Evolutionary conservation across 495 filamentous ascomycete genomes (phyloP).

Genomic region (Aspergillus sclerotioniger): DNA sequence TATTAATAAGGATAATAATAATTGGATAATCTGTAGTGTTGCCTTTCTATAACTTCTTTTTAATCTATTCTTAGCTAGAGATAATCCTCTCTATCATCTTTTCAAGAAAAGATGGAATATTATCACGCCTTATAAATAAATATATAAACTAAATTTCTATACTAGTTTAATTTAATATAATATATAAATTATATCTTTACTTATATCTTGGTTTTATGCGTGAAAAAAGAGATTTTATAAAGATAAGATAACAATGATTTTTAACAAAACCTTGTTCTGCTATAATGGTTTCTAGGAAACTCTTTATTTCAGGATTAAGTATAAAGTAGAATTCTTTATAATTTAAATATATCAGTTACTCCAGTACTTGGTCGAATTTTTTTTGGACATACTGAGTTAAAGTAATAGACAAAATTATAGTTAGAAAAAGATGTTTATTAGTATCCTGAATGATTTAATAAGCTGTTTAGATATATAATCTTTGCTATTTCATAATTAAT

Average conservation of each 20-base stretch:
- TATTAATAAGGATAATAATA: neutral
- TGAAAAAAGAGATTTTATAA: slow-evolving; percentile 2
- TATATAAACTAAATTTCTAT: slow-evolving; percentile 3
- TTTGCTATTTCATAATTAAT: neutral
- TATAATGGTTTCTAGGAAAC: slow-evolving; percentile 4
- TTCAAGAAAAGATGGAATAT: slow-evolving; percentile 5
- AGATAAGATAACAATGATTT: neutral
- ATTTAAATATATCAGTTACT: slow-evolving; percentile 1
- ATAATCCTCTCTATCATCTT: slow-evolving; percentile 4
- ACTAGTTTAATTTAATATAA: neutral
- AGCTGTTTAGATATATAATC: neutral
- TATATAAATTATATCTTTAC: neutral
- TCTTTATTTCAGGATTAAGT: slow-evolving; percentile 1
- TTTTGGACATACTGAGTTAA: neutral
- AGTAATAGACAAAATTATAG: slow-evolving; percentile 4
- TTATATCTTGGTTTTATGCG: slow-evolving; percentile 4
- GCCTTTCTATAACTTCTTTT: neutral
- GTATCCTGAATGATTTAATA: slow-evolving; percentile 1
- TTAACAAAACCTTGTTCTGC: slow-evolving; percentile 2
- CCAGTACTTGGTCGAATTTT: slow-evolving; percentile 2
- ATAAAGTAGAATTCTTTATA: slow-evolving; percentile 4
- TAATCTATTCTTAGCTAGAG: slow-evolving; percentile 2
- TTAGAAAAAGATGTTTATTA: slow-evolving; percentile 3
- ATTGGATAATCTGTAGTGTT: slow-evolving; percentile 1
- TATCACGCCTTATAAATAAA: neutral